Conservation (phyloP, 139 green algal species). For the Raphidocelis subcapitata region DNA sequence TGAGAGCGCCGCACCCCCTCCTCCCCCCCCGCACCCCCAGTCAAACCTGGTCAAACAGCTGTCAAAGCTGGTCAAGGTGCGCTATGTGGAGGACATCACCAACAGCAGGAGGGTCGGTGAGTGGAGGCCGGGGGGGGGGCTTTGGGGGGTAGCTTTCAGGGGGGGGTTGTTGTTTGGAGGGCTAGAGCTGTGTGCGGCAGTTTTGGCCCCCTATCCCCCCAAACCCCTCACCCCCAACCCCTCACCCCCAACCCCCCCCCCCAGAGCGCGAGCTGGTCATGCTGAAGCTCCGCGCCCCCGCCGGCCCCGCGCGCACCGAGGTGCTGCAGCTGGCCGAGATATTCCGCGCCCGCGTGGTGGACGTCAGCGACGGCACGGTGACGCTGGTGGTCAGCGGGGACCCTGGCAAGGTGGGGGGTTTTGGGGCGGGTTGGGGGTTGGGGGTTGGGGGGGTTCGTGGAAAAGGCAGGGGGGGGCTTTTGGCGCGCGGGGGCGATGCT, state of each 20-base stretch:
- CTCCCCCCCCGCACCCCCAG: constrained; percentile 23
- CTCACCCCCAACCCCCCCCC: too few relatives aligned
- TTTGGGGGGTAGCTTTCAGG: too few relatives aligned
- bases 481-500: too few relatives aligned
- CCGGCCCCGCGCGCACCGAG: constrained; percentile 71
- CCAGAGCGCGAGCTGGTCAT: constrained; percentile 94
- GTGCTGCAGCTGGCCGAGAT: constrained; percentile 90
- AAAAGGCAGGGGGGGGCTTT: background rate
- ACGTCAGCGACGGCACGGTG: constrained; percentile 77
- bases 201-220: background rate
- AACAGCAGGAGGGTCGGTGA: constrained; percentile 63
- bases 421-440: background rate
- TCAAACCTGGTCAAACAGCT: constrained; percentile 88
- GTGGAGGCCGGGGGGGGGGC: background rate
- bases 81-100: constrained; percentile 96
- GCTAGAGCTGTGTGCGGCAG: too few relatives aligned
- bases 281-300: constrained; percentile 79
- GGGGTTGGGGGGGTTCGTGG: background rate
- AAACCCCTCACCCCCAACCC: too few relatives aligned
- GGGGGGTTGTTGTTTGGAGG: background rate
- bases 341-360: constrained; percentile 91
- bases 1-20: background rate
- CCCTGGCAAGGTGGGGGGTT: constrained; percentile 80
- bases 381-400: constrained; percentile 83
- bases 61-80: constrained; percentile 96